These are phyloP conservation scores for Euphrasia confusa DNA, from an alignment of 257 asterid species.

Conservation along the genomic window DNA sequence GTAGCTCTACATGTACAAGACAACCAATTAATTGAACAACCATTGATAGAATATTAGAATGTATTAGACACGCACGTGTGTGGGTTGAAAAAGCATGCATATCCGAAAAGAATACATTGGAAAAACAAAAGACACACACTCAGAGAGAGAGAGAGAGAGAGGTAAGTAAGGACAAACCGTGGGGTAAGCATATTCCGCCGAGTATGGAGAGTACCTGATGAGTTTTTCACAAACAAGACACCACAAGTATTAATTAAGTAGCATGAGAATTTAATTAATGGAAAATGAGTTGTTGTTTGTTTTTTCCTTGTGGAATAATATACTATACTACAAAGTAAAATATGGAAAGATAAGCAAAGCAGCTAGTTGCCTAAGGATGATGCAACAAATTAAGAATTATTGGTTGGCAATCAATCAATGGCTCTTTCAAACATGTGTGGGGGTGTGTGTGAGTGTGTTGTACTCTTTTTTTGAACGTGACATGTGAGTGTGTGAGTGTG, in stretches of 20 bases:
- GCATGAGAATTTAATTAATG: too few species aligned
- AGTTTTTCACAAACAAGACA: slow-evolving; percentile 14
- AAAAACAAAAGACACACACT: too few species aligned
- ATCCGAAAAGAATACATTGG: too few species aligned
- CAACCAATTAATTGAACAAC: too few species aligned
- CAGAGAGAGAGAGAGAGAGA: too few species aligned
- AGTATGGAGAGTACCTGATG: slow-evolving; percentile 84
- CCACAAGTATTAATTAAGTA: too few species aligned
- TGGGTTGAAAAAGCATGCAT: not conserved
- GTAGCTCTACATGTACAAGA: slow-evolving; percentile 46
- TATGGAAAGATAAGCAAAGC: not conserved
- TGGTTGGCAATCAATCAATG: not conserved
- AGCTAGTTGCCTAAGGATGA: not conserved
- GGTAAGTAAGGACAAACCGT: slow-evolving; percentile 80
- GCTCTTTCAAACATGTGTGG: not conserved
- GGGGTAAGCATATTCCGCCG: slow-evolving; percentile 51
- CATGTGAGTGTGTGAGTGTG: not conserved
- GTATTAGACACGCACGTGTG: not conserved
- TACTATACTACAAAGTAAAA: slow-evolving; percentile 2
- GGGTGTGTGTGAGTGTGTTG: not conserved
- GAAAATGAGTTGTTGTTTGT: not conserved
- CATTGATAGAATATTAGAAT: too few species aligned
- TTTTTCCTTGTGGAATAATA: too few species aligned
- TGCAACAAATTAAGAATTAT: not conserved
- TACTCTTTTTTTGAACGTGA: too few species aligned